These are phyloP conservation scores for Apiotrichum laibachii DNA, from an alignment of 1,284 basidiomycete genomes.

Conservation along the genomic window DNA sequence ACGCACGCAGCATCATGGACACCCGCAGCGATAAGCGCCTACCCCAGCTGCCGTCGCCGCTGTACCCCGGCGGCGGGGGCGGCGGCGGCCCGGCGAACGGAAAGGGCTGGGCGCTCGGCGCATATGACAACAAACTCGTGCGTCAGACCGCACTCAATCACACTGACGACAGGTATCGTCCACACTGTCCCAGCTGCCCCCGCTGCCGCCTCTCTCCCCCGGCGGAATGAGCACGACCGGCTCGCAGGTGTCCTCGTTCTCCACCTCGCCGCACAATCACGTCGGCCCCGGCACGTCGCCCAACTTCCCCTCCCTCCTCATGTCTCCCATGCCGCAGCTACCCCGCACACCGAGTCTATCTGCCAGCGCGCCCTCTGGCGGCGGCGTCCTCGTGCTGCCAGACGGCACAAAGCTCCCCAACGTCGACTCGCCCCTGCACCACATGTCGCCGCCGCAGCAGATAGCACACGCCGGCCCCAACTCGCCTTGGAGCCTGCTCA, in stretches of 20 bases:
- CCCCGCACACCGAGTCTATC: background rate
- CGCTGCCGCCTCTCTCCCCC: constrained; percentile 40
- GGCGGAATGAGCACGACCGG: constrained; percentile 19
- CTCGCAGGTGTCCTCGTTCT: constrained; percentile 15
- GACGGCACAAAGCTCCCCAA: constrained; percentile 38
- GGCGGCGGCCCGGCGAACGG: background rate
- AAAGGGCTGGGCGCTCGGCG: constrained; percentile 34
- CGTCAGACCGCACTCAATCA: constrained; percentile 9
- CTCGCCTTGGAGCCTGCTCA: constrained; percentile 72
- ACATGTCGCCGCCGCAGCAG: constrained; percentile 25
- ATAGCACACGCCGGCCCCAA: constrained; percentile 39
- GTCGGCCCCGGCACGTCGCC: background rate
- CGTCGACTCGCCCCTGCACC: background rate
- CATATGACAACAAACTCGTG: constrained; percentile 48
- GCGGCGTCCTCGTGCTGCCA: constrained; percentile 36
- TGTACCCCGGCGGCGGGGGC: background rate
- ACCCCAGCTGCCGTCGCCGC: constrained; percentile 10
- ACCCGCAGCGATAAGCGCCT: constrained; percentile 17
- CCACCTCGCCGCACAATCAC: constrained; percentile 10
- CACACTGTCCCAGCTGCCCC: constrained; percentile 44
- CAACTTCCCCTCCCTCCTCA: constrained; percentile 1
- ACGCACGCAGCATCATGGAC: constrained; percentile 1
- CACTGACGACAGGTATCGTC: constrained; percentile 38
- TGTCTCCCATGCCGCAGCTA: background rate
- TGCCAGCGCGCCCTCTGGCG: constrained; percentile 1